These are phyloP conservation scores for Agapanthus africanus DNA, from an alignment of 106 monocot species.

Conservation along the genomic window DNA sequence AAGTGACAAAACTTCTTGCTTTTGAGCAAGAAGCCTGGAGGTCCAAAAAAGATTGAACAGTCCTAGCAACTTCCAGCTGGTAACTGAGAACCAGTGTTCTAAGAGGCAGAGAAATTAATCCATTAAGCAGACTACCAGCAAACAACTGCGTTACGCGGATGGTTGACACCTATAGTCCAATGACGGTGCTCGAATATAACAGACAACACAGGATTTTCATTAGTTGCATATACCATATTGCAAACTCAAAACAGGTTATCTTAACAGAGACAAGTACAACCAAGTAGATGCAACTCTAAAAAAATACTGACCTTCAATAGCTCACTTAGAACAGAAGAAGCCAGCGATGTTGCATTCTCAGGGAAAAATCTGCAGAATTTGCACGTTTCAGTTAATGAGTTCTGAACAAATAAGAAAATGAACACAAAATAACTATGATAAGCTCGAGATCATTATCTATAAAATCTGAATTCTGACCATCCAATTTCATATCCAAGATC, in stretches of 20 bases:
- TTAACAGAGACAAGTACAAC: not conserved
- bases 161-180: not conserved
- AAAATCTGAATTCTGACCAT: not conserved
- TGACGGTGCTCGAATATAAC: not conserved
- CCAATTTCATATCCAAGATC: not conserved
- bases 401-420: not conserved
- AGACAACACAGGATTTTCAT: not conserved
- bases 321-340: constrained; percentile 51
- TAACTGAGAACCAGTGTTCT: too few relatives aligned
- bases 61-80: not conserved
- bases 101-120: not conserved
- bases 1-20: too few relatives aligned
- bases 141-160: not conserved
- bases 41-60: not conserved
- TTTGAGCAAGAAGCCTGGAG: too few relatives aligned
- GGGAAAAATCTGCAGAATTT: constrained; percentile 59
- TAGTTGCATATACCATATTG: not conserved
- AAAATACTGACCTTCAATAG: constrained; percentile 62
- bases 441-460: not conserved
- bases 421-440: not conserved
- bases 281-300: not conserved
- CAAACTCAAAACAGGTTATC: not conserved
- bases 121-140: not conserved
- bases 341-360: constrained; percentile 52
- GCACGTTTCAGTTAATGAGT: not conserved